These are phyloP conservation scores for Penicillium flavigenum DNA, from an alignment of 495 filamentous ascomycete genomes.

Conservation along the genomic window DNA sequence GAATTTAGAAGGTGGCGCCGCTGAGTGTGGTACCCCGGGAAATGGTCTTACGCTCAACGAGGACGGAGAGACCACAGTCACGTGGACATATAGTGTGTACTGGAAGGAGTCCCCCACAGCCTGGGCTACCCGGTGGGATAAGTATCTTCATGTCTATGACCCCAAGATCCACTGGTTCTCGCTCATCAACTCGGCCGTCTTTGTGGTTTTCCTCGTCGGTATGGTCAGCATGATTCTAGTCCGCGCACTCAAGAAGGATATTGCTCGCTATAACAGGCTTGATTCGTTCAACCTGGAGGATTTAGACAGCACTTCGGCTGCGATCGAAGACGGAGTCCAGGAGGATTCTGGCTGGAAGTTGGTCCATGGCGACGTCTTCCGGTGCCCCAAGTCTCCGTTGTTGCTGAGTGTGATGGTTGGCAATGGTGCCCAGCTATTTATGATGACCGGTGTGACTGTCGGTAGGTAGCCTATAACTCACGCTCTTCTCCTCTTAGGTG, in stretches of 20 bases:
- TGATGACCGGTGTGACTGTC: conserved; percentile 95
- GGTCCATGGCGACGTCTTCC: conserved; percentile 96
- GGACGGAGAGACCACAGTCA: conserved; percentile 65
- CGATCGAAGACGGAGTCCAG: conserved; percentile 87
- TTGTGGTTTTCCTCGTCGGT: conserved; percentile 85
- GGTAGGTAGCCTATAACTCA: conserved; percentile 27
- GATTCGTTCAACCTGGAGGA: conserved; percentile 86
- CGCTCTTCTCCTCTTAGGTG: background rate
- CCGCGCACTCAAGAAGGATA: conserved; percentile 86
- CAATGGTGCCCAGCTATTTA: conserved; percentile 93
- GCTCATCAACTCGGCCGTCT: conserved; percentile 88
- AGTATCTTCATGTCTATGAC: conserved; percentile 92
- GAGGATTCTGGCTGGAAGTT: conserved; percentile 99
- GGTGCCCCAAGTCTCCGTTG: conserved; percentile 77
- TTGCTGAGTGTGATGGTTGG: conserved; percentile 85
- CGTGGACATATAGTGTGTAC: conserved; percentile 87
- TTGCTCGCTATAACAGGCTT: conserved; percentile 90
- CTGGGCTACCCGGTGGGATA: conserved; percentile 98
- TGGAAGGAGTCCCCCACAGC: conserved; percentile 77
- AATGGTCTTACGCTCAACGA: conserved; percentile 61
- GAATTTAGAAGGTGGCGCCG: conserved; percentile 51
- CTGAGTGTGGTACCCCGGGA: conserved; percentile 57
- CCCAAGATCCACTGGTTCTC: conserved; percentile 99
- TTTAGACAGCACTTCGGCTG: conserved; percentile 66
- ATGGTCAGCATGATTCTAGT: conserved; percentile 88